Base-by-base conservation (phyloP, 352 stramenopile species). In the Achlya hypogyna region DNA sequence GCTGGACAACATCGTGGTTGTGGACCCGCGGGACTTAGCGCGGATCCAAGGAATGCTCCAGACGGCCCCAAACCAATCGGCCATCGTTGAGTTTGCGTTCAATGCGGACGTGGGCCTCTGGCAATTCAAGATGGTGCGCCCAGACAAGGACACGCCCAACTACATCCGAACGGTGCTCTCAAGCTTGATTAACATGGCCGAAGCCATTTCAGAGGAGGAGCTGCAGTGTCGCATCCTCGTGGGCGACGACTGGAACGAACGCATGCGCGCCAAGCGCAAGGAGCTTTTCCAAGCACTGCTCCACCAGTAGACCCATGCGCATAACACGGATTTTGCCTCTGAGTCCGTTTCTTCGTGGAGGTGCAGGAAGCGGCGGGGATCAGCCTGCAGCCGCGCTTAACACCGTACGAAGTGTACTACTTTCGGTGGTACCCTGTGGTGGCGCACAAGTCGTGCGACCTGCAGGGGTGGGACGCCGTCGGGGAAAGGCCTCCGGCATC, bases 131-230 rank as follows among this genome's bases (percentile, higher is more conserved):
- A 89, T 82, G 54, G 77, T 84, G 29, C 84, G 88, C 12, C 86
- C 88, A 0, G 88, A 96, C 76, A 96, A 96, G 71, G 85, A 94
- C 69, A 74, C 72, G 45, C 84, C 84, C 28, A 96, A 96, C 68
- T 96, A 95, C 71, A 91, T 96, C 60, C 86, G 81, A 43, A 96
- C 88, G 27, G 88, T 96, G 52, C 82, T 96, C 10, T 83, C 84
- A 10, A 95, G 86, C 51, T 78, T 96, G 68, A 81, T 96, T 65
- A 95, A 96, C 76, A 91, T 96, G 80, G 87, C 87, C 18, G 87
- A 96, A 69, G 82, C 81, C 27, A 95, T 96, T 59, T 92, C 82
- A 23, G 86, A 96, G 67, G 87, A 96, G 56, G 88, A 96, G 71
- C 78, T 96, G 42, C 83, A 95, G 74, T 96, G 90, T 62, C 85